These are phyloP conservation scores for Ailanthus altissimus DNA, from an alignment of 345 rosid genomes.

Conservation along the genomic window DNA sequence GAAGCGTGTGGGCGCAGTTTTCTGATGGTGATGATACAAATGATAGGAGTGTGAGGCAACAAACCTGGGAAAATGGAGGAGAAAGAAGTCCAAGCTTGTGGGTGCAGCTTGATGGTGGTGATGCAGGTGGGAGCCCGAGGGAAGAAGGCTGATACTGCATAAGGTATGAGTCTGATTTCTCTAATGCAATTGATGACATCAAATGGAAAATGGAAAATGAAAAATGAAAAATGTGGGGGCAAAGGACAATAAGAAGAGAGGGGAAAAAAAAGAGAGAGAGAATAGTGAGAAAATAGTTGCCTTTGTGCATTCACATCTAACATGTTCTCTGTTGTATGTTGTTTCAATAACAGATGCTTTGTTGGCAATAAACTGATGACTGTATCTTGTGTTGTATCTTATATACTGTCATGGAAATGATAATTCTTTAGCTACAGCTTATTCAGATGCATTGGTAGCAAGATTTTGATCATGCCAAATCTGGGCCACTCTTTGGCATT, in stretches of 20 bases:
- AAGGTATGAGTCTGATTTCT: not conserved
- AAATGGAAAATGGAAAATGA: not conserved
- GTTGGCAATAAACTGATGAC: conserved; percentile 15
- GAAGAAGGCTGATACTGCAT: conserved; percentile 35
- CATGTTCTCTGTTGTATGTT: conserved; percentile 18
- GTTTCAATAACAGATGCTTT: conserved; percentile 12
- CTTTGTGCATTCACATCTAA: not conserved
- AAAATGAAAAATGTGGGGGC: not conserved
- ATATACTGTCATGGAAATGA: not conserved
- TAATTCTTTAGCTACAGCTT: not conserved
- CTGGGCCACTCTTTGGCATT: not conserved
- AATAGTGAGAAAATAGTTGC: conserved; percentile 10
- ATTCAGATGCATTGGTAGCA: not conserved
- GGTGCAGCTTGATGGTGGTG: conserved; percentile 59
- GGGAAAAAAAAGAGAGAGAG: not conserved
- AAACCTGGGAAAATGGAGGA: conserved; percentile 61
- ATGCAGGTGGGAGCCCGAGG: conserved; percentile 43
- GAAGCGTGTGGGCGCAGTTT: conserved; percentile 66
- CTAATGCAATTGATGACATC: not conserved
- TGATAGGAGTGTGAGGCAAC: conserved; percentile 57
- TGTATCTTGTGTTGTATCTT: conserved; percentile 7
- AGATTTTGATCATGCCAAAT: not conserved
- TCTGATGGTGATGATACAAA: conserved; percentile 70
- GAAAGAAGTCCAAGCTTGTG: conserved; percentile 66
- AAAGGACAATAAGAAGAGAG: not conserved